A percentile compares a stretch with the other conserved stretches of the same genome.
These are phyloP conservation scores for Eucalyptus leucophloia DNA, from an alignment of 345 rosid species.

Conservation along the genomic window DNA sequence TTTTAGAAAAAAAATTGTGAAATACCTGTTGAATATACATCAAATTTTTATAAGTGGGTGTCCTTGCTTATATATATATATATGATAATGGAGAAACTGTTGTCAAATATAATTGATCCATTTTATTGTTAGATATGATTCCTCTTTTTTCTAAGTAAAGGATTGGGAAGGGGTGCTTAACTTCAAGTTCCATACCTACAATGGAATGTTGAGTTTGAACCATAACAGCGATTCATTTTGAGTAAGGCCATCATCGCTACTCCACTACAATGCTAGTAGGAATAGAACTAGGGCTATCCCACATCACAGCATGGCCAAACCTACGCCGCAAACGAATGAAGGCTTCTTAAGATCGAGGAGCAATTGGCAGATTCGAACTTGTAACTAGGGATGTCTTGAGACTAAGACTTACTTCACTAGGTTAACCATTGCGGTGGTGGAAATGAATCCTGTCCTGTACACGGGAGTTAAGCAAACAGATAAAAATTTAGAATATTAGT, in stretches of 20 bases:
- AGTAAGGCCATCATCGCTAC: neutral
- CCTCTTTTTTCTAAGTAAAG: neutral
- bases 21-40: neutral
- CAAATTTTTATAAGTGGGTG: neutral
- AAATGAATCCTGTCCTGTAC: neutral
- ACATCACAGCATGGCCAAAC: neutral
- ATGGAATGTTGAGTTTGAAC: neutral
- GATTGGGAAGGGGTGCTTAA: neutral
- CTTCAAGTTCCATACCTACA: neutral
- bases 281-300: neutral
- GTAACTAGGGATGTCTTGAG: neutral
- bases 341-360: neutral
- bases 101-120: rapidly evolving
- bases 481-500: neutral
- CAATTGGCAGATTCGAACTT: neutral
- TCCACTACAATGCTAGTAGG: neutral
- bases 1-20: neutral
- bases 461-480: neutral
- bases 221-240: neutral
- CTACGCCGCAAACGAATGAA: neutral
- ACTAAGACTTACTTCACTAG: neutral
- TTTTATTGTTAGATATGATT: neutral
- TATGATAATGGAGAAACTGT: rapidly evolving
- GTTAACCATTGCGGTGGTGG: neutral
- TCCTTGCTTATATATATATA: rapidly evolving